Base-by-base conservation (phyloP, 176 grass and related monocot genomes). In the Zoysia japonica region DNA sequence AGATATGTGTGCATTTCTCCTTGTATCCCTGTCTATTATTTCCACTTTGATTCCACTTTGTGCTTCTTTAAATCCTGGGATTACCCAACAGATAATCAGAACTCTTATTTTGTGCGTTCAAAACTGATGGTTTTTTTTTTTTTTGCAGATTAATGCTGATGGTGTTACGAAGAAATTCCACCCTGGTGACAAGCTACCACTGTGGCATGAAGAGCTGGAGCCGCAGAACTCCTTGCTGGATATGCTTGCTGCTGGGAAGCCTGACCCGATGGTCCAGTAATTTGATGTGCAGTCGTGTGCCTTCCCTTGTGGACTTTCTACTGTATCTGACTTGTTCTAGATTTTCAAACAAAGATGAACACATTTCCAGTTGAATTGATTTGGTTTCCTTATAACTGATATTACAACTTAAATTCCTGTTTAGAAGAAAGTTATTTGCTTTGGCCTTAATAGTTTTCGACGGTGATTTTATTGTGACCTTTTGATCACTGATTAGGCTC, bases 131-230 rank as follows among this genome's bases (percentile, higher is more conserved):
- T 15, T 54, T 83, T 81, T 77, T 67, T 37, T 7, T 12, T 7
- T 64, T 8, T 15, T 53, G 42, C 84, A 99, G 92, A 99, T 99
- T 46, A 95, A 95, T 54, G 84, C 75, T 0, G 79, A 91, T 40
- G 96, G 92, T 77, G 86, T 99, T 38, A 91, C 85, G 9, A 93
- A 82, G 66, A 99, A 88, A 75, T 96, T 95, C 57, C 76, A 99
- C 39, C 85, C 86, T 54, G 96, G 90, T 4, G 80, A 95, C 80
- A 75, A 89, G 9, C 80, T 99, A 15, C 96, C 92, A 2, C 72
- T 93, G 48, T 99, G 96, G 92, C 92, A 95, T 11, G 92, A 95
- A 35, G 96, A 99, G 88, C 8, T 99, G 75, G 84, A 91, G 86
- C 84, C 92, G 7, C 90, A 88, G 5, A 91, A 86, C 73, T 95